A percentile compares a stretch with the other conserved stretches of the same genome.
Evolutionary conservation across 2,329 filamentous ascomycete genomes (phyloP).

Genomic region (Ambrosiella xylebori): DNA sequence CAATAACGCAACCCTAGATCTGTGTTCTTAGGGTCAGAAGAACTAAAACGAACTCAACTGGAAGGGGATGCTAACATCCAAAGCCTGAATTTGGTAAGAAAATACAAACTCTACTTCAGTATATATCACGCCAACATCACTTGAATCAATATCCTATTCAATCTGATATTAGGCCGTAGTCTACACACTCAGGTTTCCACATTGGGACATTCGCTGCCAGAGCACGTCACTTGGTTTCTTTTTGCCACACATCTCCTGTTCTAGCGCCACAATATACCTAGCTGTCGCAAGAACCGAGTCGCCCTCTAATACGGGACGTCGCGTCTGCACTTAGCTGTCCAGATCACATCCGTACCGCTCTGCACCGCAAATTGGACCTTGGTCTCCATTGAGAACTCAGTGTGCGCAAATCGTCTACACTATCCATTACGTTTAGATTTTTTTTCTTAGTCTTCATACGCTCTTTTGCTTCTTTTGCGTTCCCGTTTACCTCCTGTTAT

Average conservation of each 20-base stretch:
- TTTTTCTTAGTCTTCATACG: neutral
- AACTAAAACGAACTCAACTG: no score
- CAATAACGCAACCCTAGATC: no score
- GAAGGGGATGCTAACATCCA: no score
- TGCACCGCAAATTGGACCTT: neutral
- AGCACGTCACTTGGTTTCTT: neutral
- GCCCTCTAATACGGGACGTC: neutral
- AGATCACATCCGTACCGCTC: neutral
- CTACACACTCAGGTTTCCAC: no score
- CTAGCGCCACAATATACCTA: neutral
- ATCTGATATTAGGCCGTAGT: no score
- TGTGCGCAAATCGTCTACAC: neutral
- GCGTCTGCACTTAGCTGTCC: slow-evolving; percentile 4
- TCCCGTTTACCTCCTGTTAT: neutral
- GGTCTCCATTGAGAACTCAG: neutral
- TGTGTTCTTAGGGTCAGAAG: no score
- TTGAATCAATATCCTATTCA: no score
- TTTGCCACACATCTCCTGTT: neutral
- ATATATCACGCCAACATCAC: no score
- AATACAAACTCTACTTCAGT: no score
- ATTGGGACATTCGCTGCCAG: neutral
- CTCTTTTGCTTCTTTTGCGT: neutral
- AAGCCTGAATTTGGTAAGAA: no score
- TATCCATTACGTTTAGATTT: neutral
- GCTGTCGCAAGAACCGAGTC: neutral